These are phyloP conservation scores for Cadophora gregata DNA, from an alignment of 2,329 filamentous ascomycete genomes.

Conservation along the genomic window DNA sequence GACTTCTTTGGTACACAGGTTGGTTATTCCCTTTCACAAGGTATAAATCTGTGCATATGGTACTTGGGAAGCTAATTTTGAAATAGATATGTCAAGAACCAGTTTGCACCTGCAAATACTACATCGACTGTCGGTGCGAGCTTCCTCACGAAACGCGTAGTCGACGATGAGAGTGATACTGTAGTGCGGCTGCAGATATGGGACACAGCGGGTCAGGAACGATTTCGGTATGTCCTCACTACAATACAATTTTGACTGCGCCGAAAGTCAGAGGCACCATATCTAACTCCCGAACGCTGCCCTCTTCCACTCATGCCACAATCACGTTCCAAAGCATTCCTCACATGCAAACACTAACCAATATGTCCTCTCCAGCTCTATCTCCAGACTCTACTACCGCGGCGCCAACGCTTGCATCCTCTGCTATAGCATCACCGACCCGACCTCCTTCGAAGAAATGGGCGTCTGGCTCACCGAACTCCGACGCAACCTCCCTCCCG, in stretches of 20 bases:
- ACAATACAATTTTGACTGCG: background rate
- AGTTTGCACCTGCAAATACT: constrained; percentile 43
- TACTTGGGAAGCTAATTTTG: constrained; percentile 7
- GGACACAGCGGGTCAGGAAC: constrained; percentile 95
- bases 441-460: constrained; percentile 88
- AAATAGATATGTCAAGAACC: constrained; percentile 57
- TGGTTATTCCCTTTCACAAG: constrained; percentile 40
- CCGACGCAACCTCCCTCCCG: constrained; percentile 72
- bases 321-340: background rate
- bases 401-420: constrained; percentile 93
- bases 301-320: background rate
- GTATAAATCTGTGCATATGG: background rate
- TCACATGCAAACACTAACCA: constrained; percentile 17
- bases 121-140: constrained; percentile 78
- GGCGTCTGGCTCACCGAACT: constrained; percentile 88
- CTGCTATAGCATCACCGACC: constrained; percentile 93
- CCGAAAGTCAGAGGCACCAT: background rate
- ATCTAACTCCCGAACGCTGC: background rate
- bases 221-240: constrained; percentile 65
- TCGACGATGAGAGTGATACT: constrained; percentile 85
- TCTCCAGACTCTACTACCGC: constrained; percentile 94
- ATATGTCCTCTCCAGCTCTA: constrained; percentile 57
- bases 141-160: constrained; percentile 79
- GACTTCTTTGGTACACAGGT: constrained; percentile 78
- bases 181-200: constrained; percentile 92